These are phyloP conservation scores for Hortaea sp. DNA, from an alignment of 2,329 filamentous ascomycete species.

Conservation along the genomic window DNA sequence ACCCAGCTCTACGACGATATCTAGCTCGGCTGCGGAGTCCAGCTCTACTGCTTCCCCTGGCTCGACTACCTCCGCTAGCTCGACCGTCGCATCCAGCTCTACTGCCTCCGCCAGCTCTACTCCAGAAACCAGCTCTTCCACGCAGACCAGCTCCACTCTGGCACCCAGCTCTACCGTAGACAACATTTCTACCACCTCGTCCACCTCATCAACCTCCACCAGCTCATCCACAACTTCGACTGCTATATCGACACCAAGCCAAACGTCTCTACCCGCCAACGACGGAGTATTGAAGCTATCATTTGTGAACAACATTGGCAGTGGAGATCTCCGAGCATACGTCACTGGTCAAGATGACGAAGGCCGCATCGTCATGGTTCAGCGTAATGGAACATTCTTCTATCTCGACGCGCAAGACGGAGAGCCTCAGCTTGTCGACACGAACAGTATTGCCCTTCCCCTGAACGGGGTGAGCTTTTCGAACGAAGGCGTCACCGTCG, in stretches of 20 bases:
- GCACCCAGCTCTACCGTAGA: too few species aligned
- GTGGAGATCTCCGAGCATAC: constrained; percentile 34
- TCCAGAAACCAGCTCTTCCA: too few species aligned
- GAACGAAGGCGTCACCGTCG: constrained; percentile 9
- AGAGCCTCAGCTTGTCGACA: constrained; percentile 23
- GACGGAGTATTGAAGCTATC: background rate
- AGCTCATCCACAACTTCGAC: background rate
- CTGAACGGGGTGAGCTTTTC: constrained; percentile 29
- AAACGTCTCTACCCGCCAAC: background rate
- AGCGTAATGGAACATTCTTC: constrained; percentile 30
- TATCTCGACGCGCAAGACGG: constrained; percentile 32
- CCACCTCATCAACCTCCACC: background rate
- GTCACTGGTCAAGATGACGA: constrained; percentile 36
- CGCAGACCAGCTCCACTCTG: too few species aligned
- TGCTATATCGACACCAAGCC: background rate
- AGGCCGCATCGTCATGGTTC: constrained; percentile 34
- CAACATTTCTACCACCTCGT: background rate
- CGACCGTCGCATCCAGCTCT: background rate
- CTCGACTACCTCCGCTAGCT: background rate
- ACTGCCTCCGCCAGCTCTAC: background rate
- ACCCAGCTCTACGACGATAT: background rate
- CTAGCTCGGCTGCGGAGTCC: background rate
- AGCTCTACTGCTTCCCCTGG: background rate
- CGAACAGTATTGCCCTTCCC: constrained; percentile 32
- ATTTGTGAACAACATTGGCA: constrained; percentile 37